Base-by-base conservation (phyloP, 1,284 basidiomycete genomes). In the Heterobasidion parviporum region DNA sequence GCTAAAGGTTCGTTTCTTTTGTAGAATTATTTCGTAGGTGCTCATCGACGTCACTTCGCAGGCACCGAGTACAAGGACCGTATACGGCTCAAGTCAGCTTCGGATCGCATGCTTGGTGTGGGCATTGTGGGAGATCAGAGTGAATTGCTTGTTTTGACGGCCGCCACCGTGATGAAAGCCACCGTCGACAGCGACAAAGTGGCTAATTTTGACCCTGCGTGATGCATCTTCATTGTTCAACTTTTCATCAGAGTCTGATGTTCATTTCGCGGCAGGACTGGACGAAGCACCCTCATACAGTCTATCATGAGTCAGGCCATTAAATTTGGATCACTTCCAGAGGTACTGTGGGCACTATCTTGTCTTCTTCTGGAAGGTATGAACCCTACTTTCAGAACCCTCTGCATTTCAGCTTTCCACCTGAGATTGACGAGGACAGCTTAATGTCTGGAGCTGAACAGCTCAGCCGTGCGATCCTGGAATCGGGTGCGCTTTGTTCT, bases 261-360 rank as follows among this genome's bases (percentile, higher is more conserved):
- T 48, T 56, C 8, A 16, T 20, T 33, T 12, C 35, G 49, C 16
- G 44, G 7, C 57, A 86, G 82, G 52, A 81, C 75, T 57, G 87
- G 82, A 33, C 77, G 78, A 50, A 82, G 84, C 3, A 79, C 80
- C 53, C 72, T 92, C 38, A 81, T 95, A 63, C 89, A 89, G 69
- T 85, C 87, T 10, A 90, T 85, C 41, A 83, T 96, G 79, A 92
- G 88, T 55, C 91, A 94, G 67, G 92, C 90, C 8, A 90, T 96
- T 61, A 72, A 93, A 54, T 95, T 91, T 67, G 87, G 87, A 4
- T 79, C 88, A 26, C 73, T 82, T 61, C 72, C 78, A 18, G 79
- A 85, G 63, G 85, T 84, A 65, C 55, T 71, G 60, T 18, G 41
- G 6, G 1, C 51, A 20, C 33, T 35, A 43, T 53, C 6, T 43